Evolutionary conservation across 805 yeast genomes (phyloP), one percentile per base, ranked within the genome.

Genomic region (Jamesozyma lodderae): DNA sequence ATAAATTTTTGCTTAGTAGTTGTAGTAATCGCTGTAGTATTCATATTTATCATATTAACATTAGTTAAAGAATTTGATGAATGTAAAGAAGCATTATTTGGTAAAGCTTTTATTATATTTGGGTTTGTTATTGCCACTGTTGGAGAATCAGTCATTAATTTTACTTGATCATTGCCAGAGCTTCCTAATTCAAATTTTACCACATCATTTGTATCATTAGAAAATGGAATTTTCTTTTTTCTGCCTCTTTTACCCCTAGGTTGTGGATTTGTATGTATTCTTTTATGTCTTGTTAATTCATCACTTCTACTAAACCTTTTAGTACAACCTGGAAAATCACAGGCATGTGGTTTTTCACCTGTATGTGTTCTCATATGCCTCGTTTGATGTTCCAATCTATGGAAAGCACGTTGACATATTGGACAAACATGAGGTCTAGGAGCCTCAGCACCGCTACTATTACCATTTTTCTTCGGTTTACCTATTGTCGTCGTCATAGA

Each of bases 321-420:
- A 40, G 68, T 64, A 56, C 90, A 81, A 0, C 82, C 82, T 0
- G 81, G 81, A 47, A 69, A 81, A 20, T 76, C 70, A 59, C 88
- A 81, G n/a, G 70, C 72, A 57, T 81, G 87, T 3, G 90, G 90
- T 54, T 78, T 80, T 52, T 81, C 88, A 19, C 90, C 90, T 0
- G 90, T 81, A 52, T 81, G 90, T 10, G 87, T 81, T 51, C 88
- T 65, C 41, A 81, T 78, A 51, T 81, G 90, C 51, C 90, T 69
- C 7, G 87, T 79, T 53, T 79, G 86, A 58, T 81, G 90, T 51
- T 81, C 90, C 31, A 81, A 57, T 41, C 90, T 66, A 53, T 79
- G 85, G 54, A 81, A 81, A 0, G 84, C 85, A 57, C 81, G 77
- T 28, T 73, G 74, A 55, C 90, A 81, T 53, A 79, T 68, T 4